Base-by-base conservation (phyloP, 805 yeast species). In the Wickerhamomyces chaumierensis region DNA sequence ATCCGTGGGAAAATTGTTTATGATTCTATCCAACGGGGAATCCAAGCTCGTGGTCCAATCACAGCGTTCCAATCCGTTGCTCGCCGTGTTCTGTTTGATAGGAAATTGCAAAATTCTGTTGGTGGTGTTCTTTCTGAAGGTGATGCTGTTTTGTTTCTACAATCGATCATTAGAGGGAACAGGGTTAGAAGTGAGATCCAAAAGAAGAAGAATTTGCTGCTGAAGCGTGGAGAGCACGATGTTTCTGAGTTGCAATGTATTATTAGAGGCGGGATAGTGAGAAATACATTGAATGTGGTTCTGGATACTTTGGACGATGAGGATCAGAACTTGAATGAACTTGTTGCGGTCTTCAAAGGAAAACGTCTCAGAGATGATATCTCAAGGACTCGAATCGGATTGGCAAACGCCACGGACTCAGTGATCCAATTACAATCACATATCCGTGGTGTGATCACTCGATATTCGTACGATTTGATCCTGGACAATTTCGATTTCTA, bases 361-460 rank as follows among this genome's bases (percentile, higher is more conserved):
- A 51, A 47, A 7, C 42, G 42, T 1, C 37, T 59, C 1, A 62
- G 75, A 46, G 48, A 47, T 6, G 41, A 48, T 4, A 42, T 59
- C 14, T 12, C 40, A 1, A 16, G 14, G 3, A 6, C 33, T 34
- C 35, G 43, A 20, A 15, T 17, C 17, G 19, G 25, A 3, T 27
- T 46, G 27, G 21, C 14, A 14, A 9, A 35, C 14, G 31, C 41
- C 15, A 28, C 36, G 3, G 1, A 16, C 2, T 43, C 48, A 2
- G 49, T 76, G 2, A 50, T 66, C 2, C 52, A 55, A 2, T 43
- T 82, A 3, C 92, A 84, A 56, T 68, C 83, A 1, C 47, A 60
- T 5, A 61, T 78, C 39, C 68, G 87, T 46, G 94, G 90, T 20
- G 71, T 78, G 5, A 60, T 78, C 20, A 57, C 68, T 1, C 63